Percentiles rank a stretch among this genome's conserved stretches.
Evolutionary conservation across 192 early-diverging fungal genomes (phyloP).

Genomic region (Gonapodya sp.): DNA sequence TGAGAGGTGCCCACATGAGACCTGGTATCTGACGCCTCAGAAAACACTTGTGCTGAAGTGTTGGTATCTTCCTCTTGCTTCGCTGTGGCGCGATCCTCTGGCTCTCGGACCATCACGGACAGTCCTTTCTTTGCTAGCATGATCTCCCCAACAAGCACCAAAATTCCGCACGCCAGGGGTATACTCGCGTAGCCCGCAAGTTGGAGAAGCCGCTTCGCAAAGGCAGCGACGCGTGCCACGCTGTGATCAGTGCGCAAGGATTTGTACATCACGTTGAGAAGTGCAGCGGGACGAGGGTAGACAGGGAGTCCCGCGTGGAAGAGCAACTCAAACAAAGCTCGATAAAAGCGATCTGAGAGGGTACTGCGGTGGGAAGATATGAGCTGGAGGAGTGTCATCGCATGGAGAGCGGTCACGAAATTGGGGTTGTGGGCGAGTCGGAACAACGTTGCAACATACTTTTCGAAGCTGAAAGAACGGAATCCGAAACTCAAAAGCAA

Average conservation of each 20-base stretch:
- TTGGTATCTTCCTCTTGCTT: slow-evolving; percentile 56
- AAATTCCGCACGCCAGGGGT: slow-evolving; percentile 73
- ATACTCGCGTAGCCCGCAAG: slow-evolving; percentile 57
- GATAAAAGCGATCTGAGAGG: slow-evolving; percentile 80
- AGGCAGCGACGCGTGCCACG: slow-evolving; percentile 60
- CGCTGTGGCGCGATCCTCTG: slow-evolving; percentile 60
- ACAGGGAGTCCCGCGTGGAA: slow-evolving; percentile 66
- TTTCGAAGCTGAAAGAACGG: slow-evolving; percentile 44
- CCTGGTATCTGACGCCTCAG: not conserved
- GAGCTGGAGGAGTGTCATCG: slow-evolving; percentile 79
- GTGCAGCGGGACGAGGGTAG: slow-evolving; percentile 84
- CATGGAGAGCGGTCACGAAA: slow-evolving; percentile 90
- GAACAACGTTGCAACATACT: slow-evolving; percentile 84
- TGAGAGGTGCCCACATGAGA: not conserved
- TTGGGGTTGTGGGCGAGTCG: slow-evolving; percentile 76
- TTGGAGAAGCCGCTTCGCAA: slow-evolving; percentile 86
- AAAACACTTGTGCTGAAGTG: too few species aligned
- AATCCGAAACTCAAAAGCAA: not conserved
- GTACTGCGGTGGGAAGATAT: slow-evolving; percentile 35
- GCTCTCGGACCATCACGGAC: slow-evolving; percentile 47
- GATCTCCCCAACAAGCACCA: slow-evolving; percentile 75
- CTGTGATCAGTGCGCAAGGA: slow-evolving; percentile 68
- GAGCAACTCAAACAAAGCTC: slow-evolving; percentile 79
- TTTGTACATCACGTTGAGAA: slow-evolving; percentile 82
- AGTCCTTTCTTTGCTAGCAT: slow-evolving; percentile 41